Evolutionary conservation across 768 basidiomycete species (phyloP).

Genomic region (Panaeolus papilionaceus): DNA sequence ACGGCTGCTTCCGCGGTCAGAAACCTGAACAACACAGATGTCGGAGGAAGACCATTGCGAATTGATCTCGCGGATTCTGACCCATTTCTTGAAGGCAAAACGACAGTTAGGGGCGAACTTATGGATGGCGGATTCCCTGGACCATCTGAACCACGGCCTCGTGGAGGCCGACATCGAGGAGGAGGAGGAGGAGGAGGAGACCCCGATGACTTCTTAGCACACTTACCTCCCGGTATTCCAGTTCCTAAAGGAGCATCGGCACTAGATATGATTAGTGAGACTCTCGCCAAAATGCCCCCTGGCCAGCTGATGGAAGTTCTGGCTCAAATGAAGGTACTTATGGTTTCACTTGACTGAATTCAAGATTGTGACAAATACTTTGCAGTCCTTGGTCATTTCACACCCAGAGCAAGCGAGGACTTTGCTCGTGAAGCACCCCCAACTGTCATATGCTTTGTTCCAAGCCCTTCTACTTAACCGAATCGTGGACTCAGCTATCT

Average conservation of each 20-base stretch:
- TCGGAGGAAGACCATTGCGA: conserved; percentile 90
- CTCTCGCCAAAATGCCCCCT: conserved; percentile 83
- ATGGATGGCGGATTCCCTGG: conserved; percentile 69
- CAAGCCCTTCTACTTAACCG: conserved; percentile 93
- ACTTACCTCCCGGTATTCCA: conserved; percentile 78
- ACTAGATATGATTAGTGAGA: conserved; percentile 85
- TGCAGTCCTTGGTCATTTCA: conserved; percentile 88
- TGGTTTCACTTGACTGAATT: conserved; percentile 16
- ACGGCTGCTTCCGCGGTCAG: conserved; percentile 95
- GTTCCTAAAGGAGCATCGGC: conserved; percentile 73
- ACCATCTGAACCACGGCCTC: conserved; percentile 57
- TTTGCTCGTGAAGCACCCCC: conserved; percentile 84
- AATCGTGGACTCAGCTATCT: conserved; percentile 86
- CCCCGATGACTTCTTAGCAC: conserved; percentile 61
- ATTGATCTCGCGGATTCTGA: conserved; percentile 96
- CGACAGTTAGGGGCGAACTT: conserved; percentile 84
- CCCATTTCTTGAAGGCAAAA: conserved; percentile 90
- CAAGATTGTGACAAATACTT: conserved; percentile 1
- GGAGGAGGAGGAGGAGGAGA: conserved; percentile 33
- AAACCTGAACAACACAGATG: conserved; percentile 92
- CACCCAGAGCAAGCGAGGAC: conserved; percentile 89
- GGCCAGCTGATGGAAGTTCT: conserved; percentile 90
- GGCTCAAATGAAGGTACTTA: conserved; percentile 95
- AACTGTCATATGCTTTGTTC: conserved; percentile 95
- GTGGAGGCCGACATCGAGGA: conserved; percentile 43